phyloP scores from a whole-genome alignment of 2,329 filamentous ascomycete genomes.

The Alternaria infectoria region DNA sequence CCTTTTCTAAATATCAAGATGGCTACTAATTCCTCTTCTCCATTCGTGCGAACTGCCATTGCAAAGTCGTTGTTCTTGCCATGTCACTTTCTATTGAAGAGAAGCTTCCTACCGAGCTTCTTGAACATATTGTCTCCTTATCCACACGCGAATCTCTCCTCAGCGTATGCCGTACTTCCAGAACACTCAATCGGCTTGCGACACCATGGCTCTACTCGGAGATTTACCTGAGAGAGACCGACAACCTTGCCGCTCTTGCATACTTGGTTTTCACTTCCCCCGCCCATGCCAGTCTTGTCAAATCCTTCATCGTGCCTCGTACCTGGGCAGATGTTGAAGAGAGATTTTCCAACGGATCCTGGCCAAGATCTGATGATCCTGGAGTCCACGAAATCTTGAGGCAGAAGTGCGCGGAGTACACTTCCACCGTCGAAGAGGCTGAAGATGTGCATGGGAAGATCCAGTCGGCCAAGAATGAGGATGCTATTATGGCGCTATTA shows the following conservation, averaged over 20 bases:
- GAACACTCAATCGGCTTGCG: background rate
- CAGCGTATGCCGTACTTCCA: background rate
- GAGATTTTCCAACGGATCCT: background rate
- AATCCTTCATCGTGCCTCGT: background rate
- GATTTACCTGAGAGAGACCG: background rate
- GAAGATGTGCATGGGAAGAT: background rate
- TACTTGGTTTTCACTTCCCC: background rate
- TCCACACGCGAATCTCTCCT: background rate
- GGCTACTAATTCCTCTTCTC: no score
- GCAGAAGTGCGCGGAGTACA: background rate
- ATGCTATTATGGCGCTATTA: background rate
- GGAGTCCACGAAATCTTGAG: background rate
- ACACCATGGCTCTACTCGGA: background rate
- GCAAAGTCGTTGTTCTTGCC: background rate
- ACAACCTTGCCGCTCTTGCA: background rate
- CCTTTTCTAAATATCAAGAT: background rate
- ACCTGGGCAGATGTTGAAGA: background rate
- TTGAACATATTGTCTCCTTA: background rate
- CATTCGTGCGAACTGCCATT: background rate
- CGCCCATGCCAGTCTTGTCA: background rate
- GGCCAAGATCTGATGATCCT: background rate
- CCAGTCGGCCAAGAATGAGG: background rate
- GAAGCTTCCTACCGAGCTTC: background rate
- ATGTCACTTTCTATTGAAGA: background rate
- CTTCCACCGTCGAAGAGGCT: background rate